Base-by-base conservation (phyloP, 2,329 filamentous ascomycete genomes). In the Alternaria dauci region DNA sequence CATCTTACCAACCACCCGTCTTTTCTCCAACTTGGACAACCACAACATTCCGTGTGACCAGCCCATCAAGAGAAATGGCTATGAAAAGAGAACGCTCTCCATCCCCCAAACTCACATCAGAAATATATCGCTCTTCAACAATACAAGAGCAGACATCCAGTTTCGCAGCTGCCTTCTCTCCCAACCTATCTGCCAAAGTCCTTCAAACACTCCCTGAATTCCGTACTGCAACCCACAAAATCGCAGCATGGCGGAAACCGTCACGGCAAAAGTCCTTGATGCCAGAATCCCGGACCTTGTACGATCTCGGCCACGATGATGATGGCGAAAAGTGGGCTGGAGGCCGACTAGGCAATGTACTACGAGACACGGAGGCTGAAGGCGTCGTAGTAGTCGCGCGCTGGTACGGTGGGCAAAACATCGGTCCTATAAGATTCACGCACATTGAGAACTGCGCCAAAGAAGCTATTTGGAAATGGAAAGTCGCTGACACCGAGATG, bases 311-410 rank as follows among this genome's bases (percentile, higher is more conserved):
- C 12, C 78, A 81, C 51, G 84, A 86, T 55, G 85, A 86, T 59
- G 84, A 86, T 62, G 85, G 84, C 14, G 85, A 87, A 69, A 81
- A 80, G 53, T 82, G 83, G 71, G 84, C 79, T 0, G 85, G 83
- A 5, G 80, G 79, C 58, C 78, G 78, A 25, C 74, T 86, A 4
- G 76, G 81, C 67, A 79, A 80, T 56, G 78, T 85, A 23, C 77
- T 87, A 12, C 75, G 78, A 25, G 78, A 81, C 11, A 76, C 80
- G 63, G 71, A 80, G 18, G 79, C 81, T 14, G 73, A 76, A 43
- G 85, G 85, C 23, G 71, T 76, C 2, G 77, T 85, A 23, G 82
- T 86, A 5, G 85, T 87, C 8, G 85, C 83, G 38, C 69, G 85
- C 16, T 86, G 84, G 84, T 86, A 84, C 64, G 84, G 85, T 2